A percentile compares a stretch with the other conserved stretches of the same genome.
These are phyloP conservation scores for Begonia loranthoides DNA, from an alignment of 306 rosid genomes.

Conservation along the genomic window DNA sequence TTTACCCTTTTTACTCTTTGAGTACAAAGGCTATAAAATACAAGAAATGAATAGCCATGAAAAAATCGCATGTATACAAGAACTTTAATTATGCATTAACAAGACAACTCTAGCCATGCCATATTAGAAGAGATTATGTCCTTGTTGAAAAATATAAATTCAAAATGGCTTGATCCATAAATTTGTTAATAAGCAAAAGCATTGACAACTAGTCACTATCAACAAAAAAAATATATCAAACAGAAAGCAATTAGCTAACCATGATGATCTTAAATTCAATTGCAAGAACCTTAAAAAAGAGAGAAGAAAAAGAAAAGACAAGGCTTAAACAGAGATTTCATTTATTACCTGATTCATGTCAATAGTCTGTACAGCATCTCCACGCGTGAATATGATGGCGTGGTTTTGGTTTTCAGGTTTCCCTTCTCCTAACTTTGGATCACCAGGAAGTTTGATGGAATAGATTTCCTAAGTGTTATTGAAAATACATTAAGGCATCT, in stretches of 20 bases:
- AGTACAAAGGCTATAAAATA: no score
- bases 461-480: slow-evolving; percentile 52
- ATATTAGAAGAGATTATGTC: no score
- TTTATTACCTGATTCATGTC: slow-evolving; percentile 98
- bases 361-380: slow-evolving; percentile 94
- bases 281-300: not conserved
- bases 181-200: no score
- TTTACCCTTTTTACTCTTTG: no score
- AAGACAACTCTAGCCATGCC: no score
- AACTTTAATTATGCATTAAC: no score
- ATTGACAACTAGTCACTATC: no score
- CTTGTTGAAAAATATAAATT: no score
- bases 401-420: slow-evolving; percentile 99
- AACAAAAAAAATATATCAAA: no score
- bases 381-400: slow-evolving; percentile 91
- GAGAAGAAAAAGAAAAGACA: not conserved
- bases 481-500: slow-evolving; percentile 5
- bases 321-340: not conserved
- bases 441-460: slow-evolving; percentile 92
- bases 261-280: not conserved
- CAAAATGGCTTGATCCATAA: no score
- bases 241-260: not conserved
- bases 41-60: no score
- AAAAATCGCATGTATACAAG: no score
- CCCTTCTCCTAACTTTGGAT: slow-evolving; percentile 99